These are phyloP conservation scores for Telopea speciosissima DNA, from an alignment of 177 flowering plant genomes.

Conservation along the genomic window DNA sequence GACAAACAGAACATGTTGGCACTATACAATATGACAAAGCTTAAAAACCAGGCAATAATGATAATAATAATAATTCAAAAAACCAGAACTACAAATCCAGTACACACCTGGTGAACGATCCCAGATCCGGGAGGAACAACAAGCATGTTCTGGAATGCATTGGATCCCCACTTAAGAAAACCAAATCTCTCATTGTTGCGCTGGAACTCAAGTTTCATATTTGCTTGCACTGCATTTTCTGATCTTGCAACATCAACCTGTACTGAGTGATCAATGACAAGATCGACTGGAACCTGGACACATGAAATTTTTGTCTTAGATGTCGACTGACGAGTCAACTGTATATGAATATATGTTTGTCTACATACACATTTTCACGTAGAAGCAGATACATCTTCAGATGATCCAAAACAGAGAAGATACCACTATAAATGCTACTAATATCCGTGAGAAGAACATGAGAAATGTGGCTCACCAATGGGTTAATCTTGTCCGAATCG, in stretches of 20 bases:
- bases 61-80: too few species aligned
- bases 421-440: background rate
- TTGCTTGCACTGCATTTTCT: conserved; percentile 87
- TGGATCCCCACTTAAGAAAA: conserved; percentile 92
- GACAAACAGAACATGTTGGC: background rate
- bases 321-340: background rate
- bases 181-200: conserved; percentile 92
- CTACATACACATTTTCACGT: background rate
- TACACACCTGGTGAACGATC: conserved; percentile 78
- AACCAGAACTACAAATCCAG: background rate
- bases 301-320: conserved; percentile 1
- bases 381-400: background rate
- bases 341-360: background rate
- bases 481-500: conserved; percentile 87
- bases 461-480: conserved; percentile 46
- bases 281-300: conserved; percentile 94
- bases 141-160: conserved; percentile 86
- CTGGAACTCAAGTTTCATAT: conserved; percentile 89
- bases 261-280: conserved; percentile 94
- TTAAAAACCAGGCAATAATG: background rate
- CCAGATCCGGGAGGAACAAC: conserved; percentile 99
- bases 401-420: too few species aligned
- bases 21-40: background rate
- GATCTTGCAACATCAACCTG: conserved; percentile 93
- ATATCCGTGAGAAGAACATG: background rate